Evolutionary conservation across 2,329 filamentous ascomycete genomes (phyloP), one percentile per base, ranked within the genome.

Genomic region (Westerdykella aurantiaca): DNA sequence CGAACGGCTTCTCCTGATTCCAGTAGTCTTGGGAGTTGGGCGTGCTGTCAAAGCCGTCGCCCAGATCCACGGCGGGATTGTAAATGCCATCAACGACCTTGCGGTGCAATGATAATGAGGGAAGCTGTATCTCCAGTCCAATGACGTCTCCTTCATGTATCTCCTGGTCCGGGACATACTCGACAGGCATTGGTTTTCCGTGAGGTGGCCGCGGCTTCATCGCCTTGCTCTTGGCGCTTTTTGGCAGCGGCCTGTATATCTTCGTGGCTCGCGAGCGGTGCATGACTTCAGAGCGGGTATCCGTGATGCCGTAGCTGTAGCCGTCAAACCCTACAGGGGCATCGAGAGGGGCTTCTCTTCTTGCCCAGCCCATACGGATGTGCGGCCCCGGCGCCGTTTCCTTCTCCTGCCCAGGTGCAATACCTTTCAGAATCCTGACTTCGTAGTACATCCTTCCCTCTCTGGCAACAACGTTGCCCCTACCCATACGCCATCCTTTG

Each of bases 401-500:
- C 16, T 67, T 65, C 17, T 70, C 69, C 6, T 69, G 72, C 37
- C 67, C 58, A 39, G 68, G 67, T 2, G 79, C 72, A 34, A 87
- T 82, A 31, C 93, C 93, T 52, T 83, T 81, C 9, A 90, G 83
- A 42, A 98, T 81, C 60, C 86, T 90, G 67, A 91, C 89, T 69
- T 98, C 93, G 75, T 89, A 98, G 67, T 94, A 98, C 75, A 88
- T 88, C 25, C 86, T 80, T 1, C 93, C 93, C 67, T 97, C 87
- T 37, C 93, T 78, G 4, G 90, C 86, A 18, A 86, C 88, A 0
- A 97, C 85, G 58, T 98, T 98, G 11, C 88, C 89, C 33, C 91
- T 81, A 2, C 86, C 85, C 76, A 91, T 93, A 46, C 94, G 80
- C 76, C 93, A 96, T 7, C 93, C 90, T 67, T 95, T 95, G 54